Percentiles rank a stretch among this genome's conserved stretches.
These are phyloP conservation scores for Lentinus tigrinus DNA, from an alignment of 768 basidiomycete genomes.

Conservation along the genomic window DNA sequence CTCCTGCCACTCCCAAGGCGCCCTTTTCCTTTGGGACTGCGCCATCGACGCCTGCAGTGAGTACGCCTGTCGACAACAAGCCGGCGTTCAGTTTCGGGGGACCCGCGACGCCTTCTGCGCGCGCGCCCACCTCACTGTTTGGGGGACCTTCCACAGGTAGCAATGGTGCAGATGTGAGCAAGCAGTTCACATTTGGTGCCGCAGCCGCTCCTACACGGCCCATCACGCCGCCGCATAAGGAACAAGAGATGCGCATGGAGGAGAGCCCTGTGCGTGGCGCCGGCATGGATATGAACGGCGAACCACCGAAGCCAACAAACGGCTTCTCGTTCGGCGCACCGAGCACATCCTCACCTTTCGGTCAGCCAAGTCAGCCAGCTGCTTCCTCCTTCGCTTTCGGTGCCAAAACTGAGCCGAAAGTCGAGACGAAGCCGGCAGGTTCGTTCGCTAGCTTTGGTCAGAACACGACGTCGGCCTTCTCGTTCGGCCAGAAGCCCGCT, in stretches of 20 bases:
- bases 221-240: slow-evolving; percentile 64
- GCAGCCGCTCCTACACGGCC: slow-evolving; percentile 44
- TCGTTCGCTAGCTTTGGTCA: slow-evolving; percentile 46
- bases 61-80: slow-evolving; percentile 25
- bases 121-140: slow-evolving; percentile 46
- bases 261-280: slow-evolving; percentile 69
- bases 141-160: slow-evolving; percentile 36
- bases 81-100: slow-evolving; percentile 45
- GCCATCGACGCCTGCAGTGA: slow-evolving; percentile 25
- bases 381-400: slow-evolving; percentile 24
- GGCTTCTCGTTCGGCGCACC: slow-evolving; percentile 44
- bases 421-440: slow-evolving; percentile 39
- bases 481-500: slow-evolving; percentile 40
- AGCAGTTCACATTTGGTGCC: slow-evolving; percentile 55
- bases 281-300: slow-evolving; percentile 43
- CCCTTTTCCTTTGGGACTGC: slow-evolving; percentile 38
- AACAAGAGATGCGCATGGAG: slow-evolving; percentile 75
- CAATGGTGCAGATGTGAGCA: slow-evolving; percentile 42
- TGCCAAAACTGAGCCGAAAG: slow-evolving; percentile 41
- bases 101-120: slow-evolving; percentile 28
- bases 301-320: slow-evolving; percentile 15
- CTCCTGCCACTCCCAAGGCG: slow-evolving; percentile 29
- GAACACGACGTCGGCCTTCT: slow-evolving; percentile 41
- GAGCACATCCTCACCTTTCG: slow-evolving; percentile 37
- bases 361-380: slow-evolving; percentile 26